Evolutionary conservation across 345 rosid genomes (phyloP).

Genomic region (Boechera divaricarpa): DNA sequence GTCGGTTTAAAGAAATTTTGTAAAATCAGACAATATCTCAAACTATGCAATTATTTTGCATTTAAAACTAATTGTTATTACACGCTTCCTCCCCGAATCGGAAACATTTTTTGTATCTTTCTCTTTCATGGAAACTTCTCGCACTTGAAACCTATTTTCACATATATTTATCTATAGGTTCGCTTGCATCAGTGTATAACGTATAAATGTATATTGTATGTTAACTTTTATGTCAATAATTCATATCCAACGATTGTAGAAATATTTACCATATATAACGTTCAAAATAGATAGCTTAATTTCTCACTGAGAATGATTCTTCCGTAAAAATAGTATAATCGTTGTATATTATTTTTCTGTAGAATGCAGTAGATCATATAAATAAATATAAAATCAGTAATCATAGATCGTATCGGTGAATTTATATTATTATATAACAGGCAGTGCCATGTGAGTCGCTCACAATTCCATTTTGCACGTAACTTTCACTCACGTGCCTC

Average conservation of each 20-base stretch:
- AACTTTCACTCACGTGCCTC: conserved; percentile 47
- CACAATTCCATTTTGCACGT: conserved; percentile 32
- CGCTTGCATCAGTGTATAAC: neutral
- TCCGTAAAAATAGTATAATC: neutral
- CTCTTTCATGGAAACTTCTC: conserved; percentile 41
- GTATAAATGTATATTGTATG: neutral
- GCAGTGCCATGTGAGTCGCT: conserved; percentile 43
- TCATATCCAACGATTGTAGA: neutral
- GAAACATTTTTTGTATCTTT: conserved; percentile 32
- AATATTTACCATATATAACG: neutral
- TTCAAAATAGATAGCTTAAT: conserved; percentile 1
- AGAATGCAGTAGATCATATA: conserved; percentile 29
- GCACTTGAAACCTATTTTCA: conserved; percentile 25
- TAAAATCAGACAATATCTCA: conserved; percentile 38
- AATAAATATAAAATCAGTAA: neutral
- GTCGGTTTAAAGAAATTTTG: conserved; percentile 24
- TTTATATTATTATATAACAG: neutral
- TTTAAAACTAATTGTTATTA: conserved; percentile 31
- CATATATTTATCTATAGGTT: neutral
- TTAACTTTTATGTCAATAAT: conserved; percentile 14
- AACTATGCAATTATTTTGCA: conserved; percentile 33
- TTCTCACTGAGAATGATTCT: conserved; percentile 9
- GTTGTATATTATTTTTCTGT: neutral
- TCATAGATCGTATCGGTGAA: conserved; percentile 30
- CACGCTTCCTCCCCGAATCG: conserved; percentile 34